A percentile compares a stretch with the other conserved stretches of the same genome.
Conservation (phyloP, 257 asterid species). For the Scutellaria baicalensis region DNA sequence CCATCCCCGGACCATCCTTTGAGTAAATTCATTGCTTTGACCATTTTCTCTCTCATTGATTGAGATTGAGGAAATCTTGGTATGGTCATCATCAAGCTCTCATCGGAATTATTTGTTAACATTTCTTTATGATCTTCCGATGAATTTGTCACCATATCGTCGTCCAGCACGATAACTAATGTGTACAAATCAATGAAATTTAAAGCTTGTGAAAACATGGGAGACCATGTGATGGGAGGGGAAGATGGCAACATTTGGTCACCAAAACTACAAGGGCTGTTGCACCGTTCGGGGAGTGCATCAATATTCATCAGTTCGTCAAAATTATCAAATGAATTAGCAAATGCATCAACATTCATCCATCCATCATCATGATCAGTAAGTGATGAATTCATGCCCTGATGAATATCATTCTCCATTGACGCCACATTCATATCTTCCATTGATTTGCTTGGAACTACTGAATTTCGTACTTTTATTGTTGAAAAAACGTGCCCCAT, state of each 20-base stretch:
- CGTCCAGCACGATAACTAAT: conserved; percentile 9
- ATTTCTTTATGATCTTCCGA: conserved; percentile 18
- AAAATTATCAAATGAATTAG: background rate
- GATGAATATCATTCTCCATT: conserved; percentile 23
- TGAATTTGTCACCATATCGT: conserved; percentile 12
- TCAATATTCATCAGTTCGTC: too few species aligned
- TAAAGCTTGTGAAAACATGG: conserved; percentile 18
- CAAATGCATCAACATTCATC: conserved; percentile 41
- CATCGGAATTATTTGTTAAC: background rate
- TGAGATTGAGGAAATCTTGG: conserved; percentile 31
- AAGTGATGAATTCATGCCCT: conserved; percentile 14
- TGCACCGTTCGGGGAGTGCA: conserved; percentile 29
- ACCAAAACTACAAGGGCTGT: conserved; percentile 25
- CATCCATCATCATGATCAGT: conserved; percentile 25
- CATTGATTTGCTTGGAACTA: conserved; percentile 24
- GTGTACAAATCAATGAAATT: conserved; percentile 27
- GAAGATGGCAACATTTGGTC: conserved; percentile 40
- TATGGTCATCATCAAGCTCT: too few species aligned
- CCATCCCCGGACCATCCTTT: conserved; percentile 51
- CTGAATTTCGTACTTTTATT: conserved; percentile 12
- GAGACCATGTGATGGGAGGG: conserved; percentile 13
- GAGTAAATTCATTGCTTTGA: conserved; percentile 46
- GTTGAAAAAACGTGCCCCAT: conserved; percentile 31
- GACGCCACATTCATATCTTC: conserved; percentile 23
- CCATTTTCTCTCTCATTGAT: conserved; percentile 52